phyloP scores from a whole-genome alignment of 1,139 yeast genomes.

The Blastobotrys persicus region DNA sequence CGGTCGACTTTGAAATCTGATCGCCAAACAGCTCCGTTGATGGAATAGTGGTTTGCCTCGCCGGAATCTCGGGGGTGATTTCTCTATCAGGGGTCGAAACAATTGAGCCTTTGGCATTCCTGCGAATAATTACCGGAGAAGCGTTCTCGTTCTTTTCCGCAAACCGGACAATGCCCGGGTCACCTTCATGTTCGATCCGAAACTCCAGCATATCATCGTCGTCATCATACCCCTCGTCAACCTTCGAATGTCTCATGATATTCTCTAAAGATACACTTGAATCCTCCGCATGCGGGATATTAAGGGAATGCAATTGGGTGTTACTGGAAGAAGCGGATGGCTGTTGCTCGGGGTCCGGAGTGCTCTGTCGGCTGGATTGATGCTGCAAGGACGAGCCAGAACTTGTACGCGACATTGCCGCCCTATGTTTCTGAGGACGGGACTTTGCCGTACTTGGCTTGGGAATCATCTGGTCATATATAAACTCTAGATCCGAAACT shows the following conservation, averaged over 20 bases:
- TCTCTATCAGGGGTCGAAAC: conserved; percentile 1
- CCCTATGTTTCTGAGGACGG: conserved; percentile 1
- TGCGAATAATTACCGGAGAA: conserved; percentile 10
- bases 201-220: conserved; percentile 34
- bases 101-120: neutral
- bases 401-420: conserved; percentile 1
- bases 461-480: conserved; percentile 1
- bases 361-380: neutral
- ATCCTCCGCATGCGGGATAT: neutral
- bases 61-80: neutral
- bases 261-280: neutral
- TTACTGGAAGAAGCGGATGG: neutral
- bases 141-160: conserved; percentile 3
- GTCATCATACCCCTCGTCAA: conserved; percentile 20
- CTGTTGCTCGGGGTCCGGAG: neutral
- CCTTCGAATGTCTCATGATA: conserved; percentile 3
- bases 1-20: neutral
- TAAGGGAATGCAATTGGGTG: neutral
- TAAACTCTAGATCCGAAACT: neutral
- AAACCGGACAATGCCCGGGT: conserved; percentile 25
- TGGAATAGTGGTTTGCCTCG: neutral
- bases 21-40: conserved; percentile 3
- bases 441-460: conserved; percentile 4
- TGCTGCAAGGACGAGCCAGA: conserved; percentile 3
- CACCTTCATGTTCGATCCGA: conserved; percentile 26